Evolutionary conservation across 768 basidiomycete species (phyloP), one percentile per base, ranked within the genome.

Genomic region (Mycena vitilis): DNA sequence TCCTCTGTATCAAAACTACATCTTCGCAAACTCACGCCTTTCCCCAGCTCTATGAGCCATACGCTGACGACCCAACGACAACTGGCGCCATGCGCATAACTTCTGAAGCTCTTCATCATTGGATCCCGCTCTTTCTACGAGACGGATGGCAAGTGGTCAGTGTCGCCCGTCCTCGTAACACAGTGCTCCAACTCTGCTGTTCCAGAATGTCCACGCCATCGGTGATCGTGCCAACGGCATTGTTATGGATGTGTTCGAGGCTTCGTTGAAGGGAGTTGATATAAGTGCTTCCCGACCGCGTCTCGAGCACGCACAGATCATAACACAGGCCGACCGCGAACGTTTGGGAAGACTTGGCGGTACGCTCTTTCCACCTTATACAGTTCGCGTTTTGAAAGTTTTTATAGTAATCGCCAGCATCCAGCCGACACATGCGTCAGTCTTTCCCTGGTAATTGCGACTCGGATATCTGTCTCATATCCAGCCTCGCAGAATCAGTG

Each of bases 61-160:
- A 97, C 74, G 81, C 88, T 4, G 93, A 96, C 77, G 89, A 92
- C 73, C 91, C 93, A 15, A 81, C 82, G 15, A 92, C 91, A 23
- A 87, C 82, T 30, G 96, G 95, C 2, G 89, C 93, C 76, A 88
- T 98, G 89, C 87, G 95, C 58, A 82, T 89, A 20, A 83, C 87
- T 23, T 81, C 89, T 15, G 85, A 91, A 5, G 80, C 87, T 47
- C 83, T 96, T 54, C 84, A 83, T 48, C 81, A 86, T 38, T 81
- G 90, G 23, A 89, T 96, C 63, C 87, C 88, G 7, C 84, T 82
- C 63, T 96, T 93, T 78, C 77, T 96, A 69, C 81, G 85, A 52
- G 92, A 94, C 77, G 93, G 91, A 3, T 96, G 95, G 95, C 95
- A 97, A 85, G 93, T 95, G 69, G 95, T 95, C 76, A 79, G 92